phyloP scores from a whole-genome alignment of 139 green algal genomes.

The Diplosphaera chodatii region DNA sequence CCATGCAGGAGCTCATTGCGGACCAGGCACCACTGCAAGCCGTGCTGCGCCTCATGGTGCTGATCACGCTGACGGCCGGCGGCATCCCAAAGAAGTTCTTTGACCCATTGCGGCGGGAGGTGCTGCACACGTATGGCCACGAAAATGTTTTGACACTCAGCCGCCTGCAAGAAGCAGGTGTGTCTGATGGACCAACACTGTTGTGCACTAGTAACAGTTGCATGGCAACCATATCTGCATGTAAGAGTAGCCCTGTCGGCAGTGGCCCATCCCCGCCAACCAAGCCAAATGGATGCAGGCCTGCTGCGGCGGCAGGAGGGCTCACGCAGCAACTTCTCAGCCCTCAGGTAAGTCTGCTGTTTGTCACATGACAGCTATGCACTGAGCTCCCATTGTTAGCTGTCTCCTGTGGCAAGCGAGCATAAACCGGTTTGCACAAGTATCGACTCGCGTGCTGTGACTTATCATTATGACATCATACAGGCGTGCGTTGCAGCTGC shows the following conservation, averaged over 20 bases:
- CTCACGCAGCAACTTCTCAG: slow-evolving; percentile 24
- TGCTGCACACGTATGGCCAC: slow-evolving; percentile 84
- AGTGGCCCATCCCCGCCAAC: too few species aligned
- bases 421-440: too few species aligned
- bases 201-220: too few species aligned
- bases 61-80: slow-evolving; percentile 52
- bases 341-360: too few species aligned
- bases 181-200: slow-evolving; percentile 1
- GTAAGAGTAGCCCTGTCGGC: too few species aligned
- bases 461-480: too few species aligned
- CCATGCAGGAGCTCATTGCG: slow-evolving; percentile 63
- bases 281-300: too few species aligned
- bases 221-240: too few species aligned
- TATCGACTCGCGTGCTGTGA: too few species aligned
- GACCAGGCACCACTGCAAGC: slow-evolving; percentile 43
- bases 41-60: slow-evolving; percentile 80
- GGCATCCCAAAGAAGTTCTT: slow-evolving; percentile 69
- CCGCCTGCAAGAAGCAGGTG: slow-evolving; percentile 57
- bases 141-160: slow-evolving; percentile 74
- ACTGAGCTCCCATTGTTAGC: too few species aligned
- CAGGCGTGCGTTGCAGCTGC: slow-evolving; percentile 44
- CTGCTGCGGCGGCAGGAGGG: slow-evolving; percentile 36
- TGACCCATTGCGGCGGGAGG: slow-evolving; percentile 63
- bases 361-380: too few species aligned
- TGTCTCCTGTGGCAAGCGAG: too few species aligned